Percentiles rank a stretch among this genome's conserved stretches.
Conservation (phyloP, 305 asterid genomes). For the Fraxinus baroniana region DNA sequence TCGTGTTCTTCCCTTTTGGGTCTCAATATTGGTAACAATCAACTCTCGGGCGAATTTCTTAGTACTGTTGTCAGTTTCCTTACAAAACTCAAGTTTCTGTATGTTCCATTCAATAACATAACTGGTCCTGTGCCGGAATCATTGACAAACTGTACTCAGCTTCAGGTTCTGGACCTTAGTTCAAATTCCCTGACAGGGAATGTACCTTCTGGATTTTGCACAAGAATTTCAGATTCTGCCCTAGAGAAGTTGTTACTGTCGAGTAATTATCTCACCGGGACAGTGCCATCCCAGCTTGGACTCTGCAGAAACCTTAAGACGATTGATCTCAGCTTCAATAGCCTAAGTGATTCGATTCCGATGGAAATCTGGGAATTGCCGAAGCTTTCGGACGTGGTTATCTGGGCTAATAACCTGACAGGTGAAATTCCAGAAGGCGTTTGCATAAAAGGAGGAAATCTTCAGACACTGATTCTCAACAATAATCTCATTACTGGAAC, state of each 20-base stretch:
- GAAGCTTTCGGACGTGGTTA: constrained; percentile 58
- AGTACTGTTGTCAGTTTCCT: constrained; percentile 64
- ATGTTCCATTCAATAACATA: constrained; percentile 60
- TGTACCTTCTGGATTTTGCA: constrained; percentile 68
- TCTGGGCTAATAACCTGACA: constrained; percentile 83
- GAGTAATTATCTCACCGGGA: constrained; percentile 60
- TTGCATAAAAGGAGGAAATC: constrained; percentile 70
- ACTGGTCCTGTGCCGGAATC: constrained; percentile 63
- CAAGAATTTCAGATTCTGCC: constrained; percentile 31
- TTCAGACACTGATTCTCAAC: constrained; percentile 75
- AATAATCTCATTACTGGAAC: constrained; percentile 63
- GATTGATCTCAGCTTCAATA: constrained; percentile 81
- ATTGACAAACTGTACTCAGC: constrained; percentile 51
- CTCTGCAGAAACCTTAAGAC: constrained; percentile 51
- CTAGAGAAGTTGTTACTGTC: constrained; percentile 63
- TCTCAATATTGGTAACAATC: constrained; percentile 64
- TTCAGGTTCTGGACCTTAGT: constrained; percentile 73
- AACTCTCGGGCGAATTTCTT: constrained; percentile 72
- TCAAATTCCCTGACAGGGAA: constrained; percentile 70
- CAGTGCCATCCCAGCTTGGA: constrained; percentile 62
- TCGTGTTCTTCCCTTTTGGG: constrained; percentile 52
- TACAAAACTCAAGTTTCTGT: constrained; percentile 47
- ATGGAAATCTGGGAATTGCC: constrained; percentile 73
- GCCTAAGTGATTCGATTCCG: constrained; percentile 56
- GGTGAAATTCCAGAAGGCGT: constrained; percentile 80